Percentiles rank a stretch among this genome's conserved stretches.
These are phyloP conservation scores for Aspergillus panamensis DNA, from an alignment of 495 filamentous ascomycete species.

Conservation along the genomic window DNA sequence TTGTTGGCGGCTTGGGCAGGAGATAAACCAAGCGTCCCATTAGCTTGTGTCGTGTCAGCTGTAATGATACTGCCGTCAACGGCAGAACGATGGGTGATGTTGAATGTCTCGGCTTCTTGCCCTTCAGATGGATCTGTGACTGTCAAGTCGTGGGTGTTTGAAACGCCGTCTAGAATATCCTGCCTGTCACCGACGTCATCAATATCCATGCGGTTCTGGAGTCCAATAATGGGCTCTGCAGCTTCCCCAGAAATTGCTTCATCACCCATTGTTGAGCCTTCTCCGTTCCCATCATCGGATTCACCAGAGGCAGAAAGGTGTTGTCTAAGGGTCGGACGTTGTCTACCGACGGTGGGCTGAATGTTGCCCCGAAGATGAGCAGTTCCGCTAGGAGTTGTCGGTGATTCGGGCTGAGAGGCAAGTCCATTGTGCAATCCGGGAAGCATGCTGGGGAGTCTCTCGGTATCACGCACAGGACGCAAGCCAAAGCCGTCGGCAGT, in stretches of 20 bases:
- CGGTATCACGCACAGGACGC: conserved; percentile 78
- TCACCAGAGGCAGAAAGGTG: conserved; percentile 86
- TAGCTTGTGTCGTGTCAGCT: conserved; percentile 51
- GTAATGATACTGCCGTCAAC: conserved; percentile 88
- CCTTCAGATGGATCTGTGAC: conserved; percentile 77
- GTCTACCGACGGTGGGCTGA: conserved; percentile 42
- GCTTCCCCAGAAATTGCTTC: conserved; percentile 61
- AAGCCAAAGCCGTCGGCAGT: conserved; percentile 68
- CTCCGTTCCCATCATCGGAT: conserved; percentile 77
- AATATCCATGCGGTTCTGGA: conserved; percentile 75
- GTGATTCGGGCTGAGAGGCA: conserved; percentile 86
- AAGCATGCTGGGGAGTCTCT: conserved; percentile 82
- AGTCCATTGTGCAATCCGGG: conserved; percentile 67
- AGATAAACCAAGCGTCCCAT: conserved; percentile 67
- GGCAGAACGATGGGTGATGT: conserved; percentile 87
- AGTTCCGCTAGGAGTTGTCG: conserved; percentile 81
- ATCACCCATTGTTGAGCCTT: conserved; percentile 62
- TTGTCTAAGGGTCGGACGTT: conserved; percentile 79
- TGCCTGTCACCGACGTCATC: conserved; percentile 73
- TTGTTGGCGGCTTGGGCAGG: conserved; percentile 69
- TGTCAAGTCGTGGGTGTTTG: conserved; percentile 67
- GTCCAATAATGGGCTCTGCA: conserved; percentile 68
- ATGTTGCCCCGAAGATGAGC: conserved; percentile 48
- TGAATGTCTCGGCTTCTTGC: conserved; percentile 84
- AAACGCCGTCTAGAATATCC: conserved; percentile 71